phyloP scores from a whole-genome alignment of 1,284 basidiomycete species.

The Cutaneotrichosporon cutaneum region DNA sequence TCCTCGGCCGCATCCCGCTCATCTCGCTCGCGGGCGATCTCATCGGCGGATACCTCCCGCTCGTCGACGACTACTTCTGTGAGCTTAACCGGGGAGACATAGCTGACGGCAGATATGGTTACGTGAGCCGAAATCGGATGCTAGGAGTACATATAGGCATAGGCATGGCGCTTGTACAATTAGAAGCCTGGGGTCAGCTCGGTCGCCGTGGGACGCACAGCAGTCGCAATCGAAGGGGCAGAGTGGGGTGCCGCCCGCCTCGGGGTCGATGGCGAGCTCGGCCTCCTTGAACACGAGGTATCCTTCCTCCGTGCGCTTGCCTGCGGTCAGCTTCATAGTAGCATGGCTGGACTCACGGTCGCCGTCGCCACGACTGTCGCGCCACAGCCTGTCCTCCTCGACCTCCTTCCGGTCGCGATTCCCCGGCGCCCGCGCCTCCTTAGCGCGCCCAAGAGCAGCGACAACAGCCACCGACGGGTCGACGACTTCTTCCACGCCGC shows the following conservation, averaged over 20 bases:
- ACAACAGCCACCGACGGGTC: conserved; percentile 31
- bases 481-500: conserved; percentile 35
- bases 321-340: conserved; percentile 54
- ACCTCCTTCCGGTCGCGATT: conserved; percentile 34
- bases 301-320: conserved; percentile 79
- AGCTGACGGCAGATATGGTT: conserved; percentile 22
- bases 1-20: conserved; percentile 65
- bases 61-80: conserved; percentile 96
- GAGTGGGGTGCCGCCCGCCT: conserved; percentile 67
- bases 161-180: conserved; percentile 19
- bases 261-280: conserved; percentile 70
- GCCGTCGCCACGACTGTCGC: conserved; percentile 70
- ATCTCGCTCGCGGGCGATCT: conserved; percentile 73
- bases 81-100: conserved; percentile 44
- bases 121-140: conserved; percentile 3
- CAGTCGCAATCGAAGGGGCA: conserved; percentile 78
- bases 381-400: conserved; percentile 61
- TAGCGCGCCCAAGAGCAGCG: conserved; percentile 18
- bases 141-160: conserved; percentile 9
- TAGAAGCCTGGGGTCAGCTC: conserved; percentile 55
- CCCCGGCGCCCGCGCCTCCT: conserved; percentile 12
- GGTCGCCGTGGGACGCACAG: conserved; percentile 59
- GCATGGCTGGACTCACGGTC: conserved; percentile 60
- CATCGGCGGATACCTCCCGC: conserved; percentile 82
- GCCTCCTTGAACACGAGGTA: conserved; percentile 81